These are phyloP conservation scores for Cordyceps fumosorosea DNA, from an alignment of 2,329 filamentous ascomycete genomes.

Conservation along the genomic window DNA sequence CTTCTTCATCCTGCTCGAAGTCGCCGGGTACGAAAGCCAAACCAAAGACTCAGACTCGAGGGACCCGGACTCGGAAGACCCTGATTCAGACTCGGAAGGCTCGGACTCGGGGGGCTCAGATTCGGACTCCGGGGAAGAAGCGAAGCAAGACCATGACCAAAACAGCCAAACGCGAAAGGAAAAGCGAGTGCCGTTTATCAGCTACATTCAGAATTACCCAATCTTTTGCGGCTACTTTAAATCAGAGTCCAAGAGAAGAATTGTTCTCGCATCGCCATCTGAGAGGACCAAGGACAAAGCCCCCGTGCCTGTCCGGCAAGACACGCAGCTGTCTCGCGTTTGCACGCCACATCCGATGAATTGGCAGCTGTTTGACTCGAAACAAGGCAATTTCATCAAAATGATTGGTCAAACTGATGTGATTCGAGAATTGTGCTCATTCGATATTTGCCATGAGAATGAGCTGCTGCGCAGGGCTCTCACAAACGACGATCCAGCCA, in stretches of 20 bases:
- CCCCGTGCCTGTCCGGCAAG: neutral
- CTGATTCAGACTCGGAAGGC: no score
- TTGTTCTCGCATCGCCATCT: neutral
- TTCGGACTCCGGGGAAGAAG: no score
- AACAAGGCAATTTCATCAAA: neutral
- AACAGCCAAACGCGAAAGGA: no score
- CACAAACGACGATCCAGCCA: neutral
- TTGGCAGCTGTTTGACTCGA: neutral
- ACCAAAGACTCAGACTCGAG: no score
- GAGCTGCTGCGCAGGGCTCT: neutral
- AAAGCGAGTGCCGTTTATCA: neutral
- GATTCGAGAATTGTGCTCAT: fast-evolving
- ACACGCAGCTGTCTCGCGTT: neutral
- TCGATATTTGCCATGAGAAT: neutral
- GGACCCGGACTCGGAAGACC: no score
- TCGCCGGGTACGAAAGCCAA: neutral
- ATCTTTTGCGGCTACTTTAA: fast-evolving
- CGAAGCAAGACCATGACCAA: no score
- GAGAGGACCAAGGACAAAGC: neutral
- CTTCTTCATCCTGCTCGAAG: neutral
- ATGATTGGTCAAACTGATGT: fast-evolving
- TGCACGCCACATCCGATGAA: neutral
- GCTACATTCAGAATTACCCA: neutral
- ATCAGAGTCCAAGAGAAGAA: neutral
- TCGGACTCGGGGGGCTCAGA: no score